A percentile compares a stretch with the other conserved stretches of the same genome.
Conservation (phyloP, 305 asterid genomes). For the Solanum hybrid region DNA sequence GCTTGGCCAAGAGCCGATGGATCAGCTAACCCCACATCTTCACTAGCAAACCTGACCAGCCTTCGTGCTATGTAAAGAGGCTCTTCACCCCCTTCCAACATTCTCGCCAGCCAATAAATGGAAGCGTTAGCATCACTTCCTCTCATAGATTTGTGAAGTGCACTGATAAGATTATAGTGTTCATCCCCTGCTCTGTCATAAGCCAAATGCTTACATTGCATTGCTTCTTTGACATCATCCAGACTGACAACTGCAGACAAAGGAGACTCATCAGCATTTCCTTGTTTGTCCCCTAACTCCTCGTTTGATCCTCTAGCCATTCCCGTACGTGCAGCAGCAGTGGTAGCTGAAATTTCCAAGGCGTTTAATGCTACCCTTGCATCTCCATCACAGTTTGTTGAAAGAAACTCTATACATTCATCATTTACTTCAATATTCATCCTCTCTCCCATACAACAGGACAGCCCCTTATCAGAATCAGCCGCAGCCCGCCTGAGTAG, state of each 20-base stretch:
- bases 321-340: slow-evolving; percentile 27
- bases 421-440: slow-evolving; percentile 21
- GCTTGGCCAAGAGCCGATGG: slow-evolving; percentile 72
- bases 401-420: slow-evolving; percentile 44
- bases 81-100: slow-evolving; percentile 91
- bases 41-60: slow-evolving; percentile 63
- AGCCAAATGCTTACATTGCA: slow-evolving; percentile 72
- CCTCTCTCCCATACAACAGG: not conserved
- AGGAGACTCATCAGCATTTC: not conserved
- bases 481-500: slow-evolving; percentile 39
- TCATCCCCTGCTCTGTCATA: slow-evolving; percentile 76
- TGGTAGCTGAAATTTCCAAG: slow-evolving; percentile 56
- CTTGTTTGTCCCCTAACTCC: not conserved
- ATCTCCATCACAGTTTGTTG: slow-evolving; percentile 70
- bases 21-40: slow-evolving; percentile 81
- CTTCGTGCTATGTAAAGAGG: slow-evolving; percentile 81
- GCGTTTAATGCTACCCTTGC: slow-evolving; percentile 75
- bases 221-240: slow-evolving; percentile 51
- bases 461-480: slow-evolving; percentile 37
- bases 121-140: slow-evolving; percentile 78
- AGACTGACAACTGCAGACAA: slow-evolving; percentile 6
- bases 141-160: slow-evolving; percentile 85
- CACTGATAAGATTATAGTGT: slow-evolving; percentile 73
- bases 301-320: not conserved
- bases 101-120: slow-evolving; percentile 76